Evolutionary conservation across 2,329 filamentous ascomycete species (phyloP).

Genomic region (Fusarium incarnatum): DNA sequence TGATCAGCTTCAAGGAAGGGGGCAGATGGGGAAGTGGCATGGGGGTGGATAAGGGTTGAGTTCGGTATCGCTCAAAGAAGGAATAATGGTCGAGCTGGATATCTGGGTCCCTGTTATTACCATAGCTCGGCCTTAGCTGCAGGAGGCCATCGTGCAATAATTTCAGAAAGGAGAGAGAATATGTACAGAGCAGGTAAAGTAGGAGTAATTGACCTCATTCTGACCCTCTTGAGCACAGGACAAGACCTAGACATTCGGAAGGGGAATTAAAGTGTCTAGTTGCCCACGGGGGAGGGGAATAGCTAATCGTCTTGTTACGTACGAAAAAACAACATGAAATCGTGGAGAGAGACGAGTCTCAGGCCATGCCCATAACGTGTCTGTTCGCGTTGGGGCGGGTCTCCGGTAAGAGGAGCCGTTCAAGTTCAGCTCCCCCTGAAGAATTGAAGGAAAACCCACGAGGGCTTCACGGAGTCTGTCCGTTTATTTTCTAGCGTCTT

Average conservation of each 20-base stretch:
- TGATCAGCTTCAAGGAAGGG: conserved; percentile 2
- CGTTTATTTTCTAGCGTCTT: conserved; percentile 35
- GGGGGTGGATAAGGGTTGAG: background rate
- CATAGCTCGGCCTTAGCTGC: background rate
- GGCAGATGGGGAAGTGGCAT: background rate
- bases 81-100: background rate
- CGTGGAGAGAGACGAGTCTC: conserved; percentile 3
- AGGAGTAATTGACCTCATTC: background rate
- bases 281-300: conserved; percentile 13
- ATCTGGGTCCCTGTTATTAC: background rate
- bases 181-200: background rate
- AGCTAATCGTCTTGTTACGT: conserved; percentile 16
- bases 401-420: conserved; percentile 1
- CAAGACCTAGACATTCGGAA: background rate
- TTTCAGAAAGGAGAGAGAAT: no score
- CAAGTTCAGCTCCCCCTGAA: background rate
- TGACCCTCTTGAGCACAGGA: background rate
- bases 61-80: background rate
- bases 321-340: background rate
- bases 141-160: no score
- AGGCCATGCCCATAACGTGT: background rate
- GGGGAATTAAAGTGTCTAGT: background rate
- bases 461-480: conserved; percentile 17
- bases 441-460: background rate
- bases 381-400: background rate